These are phyloP conservation scores for Theobroma cacao DNA, from an alignment of 345 rosid species.

Conservation along the genomic window DNA sequence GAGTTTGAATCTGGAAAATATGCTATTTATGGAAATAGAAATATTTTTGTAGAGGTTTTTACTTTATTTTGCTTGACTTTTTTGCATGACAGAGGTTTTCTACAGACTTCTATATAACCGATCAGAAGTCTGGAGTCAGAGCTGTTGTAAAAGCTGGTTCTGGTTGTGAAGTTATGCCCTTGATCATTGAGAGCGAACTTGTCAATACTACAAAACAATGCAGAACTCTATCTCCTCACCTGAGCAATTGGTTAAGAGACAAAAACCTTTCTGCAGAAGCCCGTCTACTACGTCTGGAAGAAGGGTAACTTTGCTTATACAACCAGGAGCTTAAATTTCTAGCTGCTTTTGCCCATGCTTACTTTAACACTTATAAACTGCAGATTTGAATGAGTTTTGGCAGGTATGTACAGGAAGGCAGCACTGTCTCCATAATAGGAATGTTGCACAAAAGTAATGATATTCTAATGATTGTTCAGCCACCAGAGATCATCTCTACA, in stretches of 20 bases:
- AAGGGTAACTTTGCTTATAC: conserved; percentile 35
- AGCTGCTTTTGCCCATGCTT: not conserved
- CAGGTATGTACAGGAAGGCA: conserved; percentile 57
- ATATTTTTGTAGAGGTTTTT: not conserved
- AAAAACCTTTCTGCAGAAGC: conserved; percentile 43
- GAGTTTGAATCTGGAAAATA: not conserved
- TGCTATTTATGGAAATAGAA: not conserved
- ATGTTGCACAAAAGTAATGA: conserved; percentile 33
- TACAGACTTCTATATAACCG: conserved; percentile 53
- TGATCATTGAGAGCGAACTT: conserved; percentile 46
- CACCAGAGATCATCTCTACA: conserved; percentile 40
- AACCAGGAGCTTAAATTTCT: not conserved
- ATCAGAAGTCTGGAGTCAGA: conserved; percentile 41
- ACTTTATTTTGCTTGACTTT: not conserved
- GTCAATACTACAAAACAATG: conserved; percentile 35
- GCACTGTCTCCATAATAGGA: conserved; percentile 43
- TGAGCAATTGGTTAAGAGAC: conserved; percentile 47
- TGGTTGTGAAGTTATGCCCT: conserved; percentile 44
- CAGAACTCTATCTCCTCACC: conserved; percentile 37
- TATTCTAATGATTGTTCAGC: conserved; percentile 39
- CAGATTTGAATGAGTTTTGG: conserved; percentile 6
- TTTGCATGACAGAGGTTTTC: conserved; percentile 45
- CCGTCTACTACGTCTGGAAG: conserved; percentile 39
- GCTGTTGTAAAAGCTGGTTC: conserved; percentile 51
- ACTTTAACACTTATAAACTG: conserved; percentile 12